Evolutionary conservation across 441 rosid species (phyloP).

Genomic region (Corymbia citriodora): DNA sequence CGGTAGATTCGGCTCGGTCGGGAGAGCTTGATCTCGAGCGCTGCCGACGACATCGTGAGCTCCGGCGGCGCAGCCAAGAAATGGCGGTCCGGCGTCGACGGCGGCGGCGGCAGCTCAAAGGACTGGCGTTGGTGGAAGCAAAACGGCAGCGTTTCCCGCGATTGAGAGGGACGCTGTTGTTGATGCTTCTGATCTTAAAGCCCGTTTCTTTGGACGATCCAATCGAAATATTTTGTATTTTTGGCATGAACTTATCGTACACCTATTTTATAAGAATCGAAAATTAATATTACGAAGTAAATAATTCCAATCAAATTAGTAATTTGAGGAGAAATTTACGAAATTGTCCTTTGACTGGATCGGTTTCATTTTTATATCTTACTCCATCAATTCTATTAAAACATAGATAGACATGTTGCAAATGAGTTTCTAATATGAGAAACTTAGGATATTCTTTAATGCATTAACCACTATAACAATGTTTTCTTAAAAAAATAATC

Average conservation of each 20-base stretch:
- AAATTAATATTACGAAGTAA: not conserved
- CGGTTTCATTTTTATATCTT: rapidly evolving
- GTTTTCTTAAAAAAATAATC: too few relatives aligned
- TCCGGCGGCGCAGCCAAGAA: not conserved
- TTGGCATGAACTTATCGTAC: not conserved
- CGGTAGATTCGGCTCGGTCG: constrained; percentile 66
- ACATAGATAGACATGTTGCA: not conserved
- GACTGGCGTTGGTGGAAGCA: not conserved
- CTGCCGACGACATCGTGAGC: constrained; percentile 5
- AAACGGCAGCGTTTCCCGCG: too few relatives aligned
- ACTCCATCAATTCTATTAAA: rapidly evolving
- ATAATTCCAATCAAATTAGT: not conserved
- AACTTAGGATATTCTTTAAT: rapidly evolving
- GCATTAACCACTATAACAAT: too few relatives aligned
- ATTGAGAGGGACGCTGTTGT: not conserved
- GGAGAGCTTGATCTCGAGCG: constrained; percentile 49
- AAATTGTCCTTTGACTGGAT: too few relatives aligned
- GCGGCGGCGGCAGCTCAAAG: not conserved
- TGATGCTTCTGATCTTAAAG: not conserved
- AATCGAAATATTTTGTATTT: too few relatives aligned
- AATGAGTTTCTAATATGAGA: rapidly evolving
- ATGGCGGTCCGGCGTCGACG: not conserved
- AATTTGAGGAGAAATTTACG: rapidly evolving
- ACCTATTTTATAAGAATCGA: not conserved
- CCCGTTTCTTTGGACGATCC: not conserved